Conservation (phyloP, 192 early-diverging fungal species). For the Chytriomyces sp. region DNA sequence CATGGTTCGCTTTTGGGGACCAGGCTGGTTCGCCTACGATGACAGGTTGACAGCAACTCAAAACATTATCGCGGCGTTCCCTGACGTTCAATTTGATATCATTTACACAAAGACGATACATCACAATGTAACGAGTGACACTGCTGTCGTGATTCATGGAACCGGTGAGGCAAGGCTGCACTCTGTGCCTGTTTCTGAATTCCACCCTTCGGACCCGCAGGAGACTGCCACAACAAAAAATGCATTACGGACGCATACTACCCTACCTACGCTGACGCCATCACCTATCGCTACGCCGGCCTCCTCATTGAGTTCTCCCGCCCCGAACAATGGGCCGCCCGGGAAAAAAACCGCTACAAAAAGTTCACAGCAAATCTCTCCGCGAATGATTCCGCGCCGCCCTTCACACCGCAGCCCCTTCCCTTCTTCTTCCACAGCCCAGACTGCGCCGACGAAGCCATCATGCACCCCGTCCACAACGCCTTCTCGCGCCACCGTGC, state of each 20-base stretch:
- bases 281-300: slow-evolving; percentile 6
- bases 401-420: background rate
- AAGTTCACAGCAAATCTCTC: background rate
- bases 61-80: slow-evolving; percentile 10
- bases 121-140: slow-evolving; percentile 1
- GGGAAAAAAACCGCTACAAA: background rate
- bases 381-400: background rate
- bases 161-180: background rate
- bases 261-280: slow-evolving; percentile 10
- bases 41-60: background rate
- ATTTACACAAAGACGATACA: slow-evolving; percentile 21
- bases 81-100: slow-evolving; percentile 5
- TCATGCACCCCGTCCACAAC: background rate
- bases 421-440: slow-evolving; percentile 26
- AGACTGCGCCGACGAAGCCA: slow-evolving; percentile 15
- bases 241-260: background rate
- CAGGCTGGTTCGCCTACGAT: slow-evolving; percentile 5
- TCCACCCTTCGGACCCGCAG: background rate
- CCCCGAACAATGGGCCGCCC: slow-evolving; percentile 1
- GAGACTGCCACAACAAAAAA: slow-evolving; percentile 11
- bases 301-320: background rate
- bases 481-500: background rate
- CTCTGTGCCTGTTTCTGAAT: background rate
- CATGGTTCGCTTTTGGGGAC: slow-evolving; percentile 1
- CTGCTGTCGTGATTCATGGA: slow-evolving; percentile 12